Conservation (phyloP, 768 basidiomycete species). For the Leucosporidium creatinivorum region DNA sequence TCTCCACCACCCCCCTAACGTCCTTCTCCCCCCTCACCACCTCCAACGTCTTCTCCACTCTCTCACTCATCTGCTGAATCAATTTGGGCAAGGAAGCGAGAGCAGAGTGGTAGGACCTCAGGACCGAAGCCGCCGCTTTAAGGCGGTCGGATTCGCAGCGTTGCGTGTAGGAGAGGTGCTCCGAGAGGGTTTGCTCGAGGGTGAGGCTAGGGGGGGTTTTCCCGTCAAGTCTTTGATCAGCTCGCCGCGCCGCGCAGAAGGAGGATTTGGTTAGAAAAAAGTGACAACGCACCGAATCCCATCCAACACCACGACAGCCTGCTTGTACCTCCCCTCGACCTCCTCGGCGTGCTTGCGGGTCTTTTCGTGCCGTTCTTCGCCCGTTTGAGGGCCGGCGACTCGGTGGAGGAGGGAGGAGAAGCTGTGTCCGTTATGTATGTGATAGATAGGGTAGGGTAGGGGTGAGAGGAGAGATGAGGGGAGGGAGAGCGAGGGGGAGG, state of each 20-base stretch:
- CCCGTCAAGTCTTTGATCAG: too few species aligned
- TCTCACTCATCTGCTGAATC: not conserved
- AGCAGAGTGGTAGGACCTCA: constrained; percentile 14
- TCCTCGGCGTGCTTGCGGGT: constrained; percentile 6
- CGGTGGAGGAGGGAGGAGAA: constrained; percentile 22
- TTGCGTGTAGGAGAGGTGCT: constrained; percentile 25
- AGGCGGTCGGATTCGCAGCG: constrained; percentile 28
- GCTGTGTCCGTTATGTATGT: constrained; percentile 1
- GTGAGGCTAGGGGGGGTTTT: constrained; percentile 9
- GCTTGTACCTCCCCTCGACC: constrained; percentile 21
- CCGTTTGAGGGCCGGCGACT: constrained; percentile 15
- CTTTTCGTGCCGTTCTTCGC: constrained; percentile 7
- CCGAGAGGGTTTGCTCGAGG: constrained; percentile 25
- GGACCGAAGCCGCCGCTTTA: constrained; percentile 19
- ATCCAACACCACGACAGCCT: constrained; percentile 9
- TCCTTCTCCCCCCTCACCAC: constrained; percentile 22
- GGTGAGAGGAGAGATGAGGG: too few species aligned
- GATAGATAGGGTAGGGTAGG: not conserved
- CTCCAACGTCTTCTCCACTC: constrained; percentile 15
- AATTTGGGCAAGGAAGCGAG: constrained; percentile 4
- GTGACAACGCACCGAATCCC: constrained; percentile 6
- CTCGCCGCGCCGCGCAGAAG: too few species aligned
- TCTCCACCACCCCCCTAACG: constrained; percentile 18
- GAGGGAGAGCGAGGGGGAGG: too few species aligned
- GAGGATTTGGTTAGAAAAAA: too few species aligned